A percentile compares a stretch with the other conserved stretches of the same genome.
Conservation (phyloP, 2,329 filamentous ascomycete genomes). For the Monilinia fructigena region DNA sequence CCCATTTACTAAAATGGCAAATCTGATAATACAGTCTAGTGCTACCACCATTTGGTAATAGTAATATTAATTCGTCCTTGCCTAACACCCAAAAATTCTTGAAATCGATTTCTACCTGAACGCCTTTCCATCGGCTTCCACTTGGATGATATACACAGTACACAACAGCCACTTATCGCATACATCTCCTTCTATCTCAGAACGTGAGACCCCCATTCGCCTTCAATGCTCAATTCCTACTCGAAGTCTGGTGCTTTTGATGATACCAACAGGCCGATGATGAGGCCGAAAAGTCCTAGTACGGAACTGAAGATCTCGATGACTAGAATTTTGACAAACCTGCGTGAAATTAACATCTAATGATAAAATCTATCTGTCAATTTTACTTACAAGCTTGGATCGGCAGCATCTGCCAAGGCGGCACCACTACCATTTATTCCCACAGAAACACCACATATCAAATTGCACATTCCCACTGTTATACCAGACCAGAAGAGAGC, state of each 20-base stretch:
- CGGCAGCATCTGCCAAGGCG: conserved; percentile 91
- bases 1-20: conserved; percentile 23
- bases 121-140: conserved; percentile 26
- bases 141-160: conserved; percentile 32
- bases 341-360: conserved; percentile 43
- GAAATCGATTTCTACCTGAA: conserved; percentile 32
- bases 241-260: conserved; percentile 76
- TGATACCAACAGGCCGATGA: conserved; percentile 86
- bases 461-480: conserved; percentile 92
- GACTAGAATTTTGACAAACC: conserved; percentile 97
- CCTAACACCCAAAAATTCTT: conserved; percentile 24
- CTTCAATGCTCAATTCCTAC: conserved; percentile 8
- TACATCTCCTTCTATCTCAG: conserved; percentile 13
- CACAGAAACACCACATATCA: conserved; percentile 93
- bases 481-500: conserved; percentile 95
- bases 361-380: neutral
- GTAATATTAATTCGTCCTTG: conserved; percentile 25
- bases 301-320: conserved; percentile 99
- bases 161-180: conserved; percentile 23
- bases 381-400: conserved; percentile 75
- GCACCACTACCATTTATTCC: conserved; percentile 98
- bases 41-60: conserved; percentile 25
- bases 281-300: conserved; percentile 91
- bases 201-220: neutral
- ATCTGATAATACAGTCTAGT: conserved; percentile 36